These are phyloP conservation scores for Macrolepiota albuminosa DNA, from an alignment of 768 basidiomycete genomes.

Conservation along the genomic window DNA sequence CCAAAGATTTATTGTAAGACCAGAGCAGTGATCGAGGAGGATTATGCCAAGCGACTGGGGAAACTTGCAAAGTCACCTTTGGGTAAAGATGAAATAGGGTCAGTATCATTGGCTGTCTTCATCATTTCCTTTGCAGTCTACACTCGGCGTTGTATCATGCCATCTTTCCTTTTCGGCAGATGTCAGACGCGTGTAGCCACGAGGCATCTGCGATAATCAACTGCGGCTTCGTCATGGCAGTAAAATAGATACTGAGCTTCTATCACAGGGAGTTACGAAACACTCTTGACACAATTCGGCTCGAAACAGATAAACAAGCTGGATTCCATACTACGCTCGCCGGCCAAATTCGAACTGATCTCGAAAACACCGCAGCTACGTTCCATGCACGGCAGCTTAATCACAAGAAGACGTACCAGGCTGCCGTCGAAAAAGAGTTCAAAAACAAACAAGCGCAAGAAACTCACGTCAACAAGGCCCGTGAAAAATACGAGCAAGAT, in stretches of 20 bases:
- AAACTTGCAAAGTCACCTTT: slow-evolving; percentile 73
- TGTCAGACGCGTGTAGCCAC: neutral
- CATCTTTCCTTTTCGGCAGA: neutral
- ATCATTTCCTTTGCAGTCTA: neutral
- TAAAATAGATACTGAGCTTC: slow-evolving; percentile 2
- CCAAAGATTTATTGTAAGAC: slow-evolving; percentile 7
- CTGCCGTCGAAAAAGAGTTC: slow-evolving; percentile 83
- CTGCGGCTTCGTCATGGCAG: neutral
- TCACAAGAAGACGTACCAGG: slow-evolving; percentile 70
- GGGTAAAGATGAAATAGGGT: slow-evolving; percentile 94
- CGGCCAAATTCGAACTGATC: slow-evolving; percentile 66
- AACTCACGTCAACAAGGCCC: slow-evolving; percentile 78
- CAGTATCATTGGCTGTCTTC: slow-evolving; percentile 27
- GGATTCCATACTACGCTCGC: slow-evolving; percentile 69
- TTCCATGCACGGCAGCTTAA: slow-evolving; percentile 64
- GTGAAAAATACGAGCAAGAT: slow-evolving; percentile 91
- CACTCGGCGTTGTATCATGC: neutral
- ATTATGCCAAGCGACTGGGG: slow-evolving; percentile 82
- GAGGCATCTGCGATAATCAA: slow-evolving; percentile 6
- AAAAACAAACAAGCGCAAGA: slow-evolving; percentile 88
- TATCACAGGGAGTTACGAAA: slow-evolving; percentile 68
- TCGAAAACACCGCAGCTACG: slow-evolving; percentile 60
- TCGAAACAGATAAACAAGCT: slow-evolving; percentile 83
- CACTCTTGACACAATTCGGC: slow-evolving; percentile 72
- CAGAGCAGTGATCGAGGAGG: slow-evolving; percentile 90